Evolutionary conservation across 352 stramenopile genomes (phyloP).

Genomic region (Phytophthora syringae): DNA sequence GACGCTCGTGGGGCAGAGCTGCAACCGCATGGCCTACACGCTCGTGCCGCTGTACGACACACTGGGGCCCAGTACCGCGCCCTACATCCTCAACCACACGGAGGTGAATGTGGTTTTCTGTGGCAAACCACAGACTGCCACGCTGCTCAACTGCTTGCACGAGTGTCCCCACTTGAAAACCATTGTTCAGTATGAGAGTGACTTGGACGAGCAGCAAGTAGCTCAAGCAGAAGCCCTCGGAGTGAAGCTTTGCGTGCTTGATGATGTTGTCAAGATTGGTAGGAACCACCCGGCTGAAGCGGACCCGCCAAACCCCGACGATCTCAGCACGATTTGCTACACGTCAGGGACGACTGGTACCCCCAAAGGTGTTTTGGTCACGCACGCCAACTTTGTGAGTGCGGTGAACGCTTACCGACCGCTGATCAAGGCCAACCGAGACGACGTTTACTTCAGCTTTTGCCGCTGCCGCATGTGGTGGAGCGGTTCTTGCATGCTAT

Average conservation of each 20-base stretch:
- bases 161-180: slow-evolving; percentile 49
- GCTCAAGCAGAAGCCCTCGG: slow-evolving; percentile 22
- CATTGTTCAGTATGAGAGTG: slow-evolving; percentile 52
- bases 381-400: slow-evolving; percentile 50
- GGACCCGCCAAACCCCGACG: slow-evolving; percentile 56
- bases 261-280: slow-evolving; percentile 38
- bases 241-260: slow-evolving; percentile 44
- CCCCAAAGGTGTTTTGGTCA: slow-evolving; percentile 63
- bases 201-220: slow-evolving; percentile 33
- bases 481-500: slow-evolving; percentile 90
- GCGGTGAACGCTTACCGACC: slow-evolving; percentile 27
- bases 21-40: slow-evolving; percentile 69
- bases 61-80: slow-evolving; percentile 54
- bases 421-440: slow-evolving; percentile 26
- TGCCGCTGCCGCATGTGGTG: slow-evolving; percentile 96
- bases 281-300: slow-evolving; percentile 40
- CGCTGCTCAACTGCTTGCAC: slow-evolving; percentile 40
- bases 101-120: slow-evolving; percentile 67
- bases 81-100: slow-evolving; percentile 71
- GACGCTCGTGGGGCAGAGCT: slow-evolving; percentile 60
- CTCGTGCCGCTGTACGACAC: slow-evolving; percentile 78
- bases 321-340: slow-evolving; percentile 93
- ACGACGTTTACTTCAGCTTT: slow-evolving; percentile 94
- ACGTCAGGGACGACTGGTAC: slow-evolving; percentile 70
- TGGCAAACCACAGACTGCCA: slow-evolving; percentile 43